These are phyloP conservation scores for Centaurea solstitialis DNA, from an alignment of 129 eudicot genomes.

Conservation along the genomic window DNA sequence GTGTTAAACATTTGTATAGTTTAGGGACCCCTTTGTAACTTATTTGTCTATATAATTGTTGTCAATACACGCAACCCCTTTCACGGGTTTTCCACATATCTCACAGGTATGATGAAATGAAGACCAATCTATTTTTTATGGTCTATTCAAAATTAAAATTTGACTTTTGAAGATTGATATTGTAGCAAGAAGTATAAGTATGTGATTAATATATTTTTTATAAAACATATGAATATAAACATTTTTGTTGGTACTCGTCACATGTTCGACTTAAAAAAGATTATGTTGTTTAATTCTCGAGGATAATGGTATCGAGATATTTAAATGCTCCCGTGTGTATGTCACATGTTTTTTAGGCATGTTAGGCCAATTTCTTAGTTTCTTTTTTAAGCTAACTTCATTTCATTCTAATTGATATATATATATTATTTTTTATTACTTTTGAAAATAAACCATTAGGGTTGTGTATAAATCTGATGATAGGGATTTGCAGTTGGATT, in stretches of 20 bases:
- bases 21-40: too few relatives aligned
- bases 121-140: not conserved
- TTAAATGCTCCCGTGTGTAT: not conserved
- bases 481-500: too few relatives aligned
- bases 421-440: too few relatives aligned
- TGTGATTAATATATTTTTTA: not conserved
- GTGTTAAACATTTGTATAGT: too few relatives aligned
- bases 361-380: not conserved
- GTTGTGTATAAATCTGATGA: too few relatives aligned
- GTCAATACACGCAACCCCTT: too few relatives aligned
- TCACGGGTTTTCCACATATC: too few relatives aligned
- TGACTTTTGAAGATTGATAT: too few relatives aligned
- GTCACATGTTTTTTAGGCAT: not conserved
- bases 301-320: not conserved
- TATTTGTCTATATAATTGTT: too few relatives aligned
- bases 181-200: not conserved
- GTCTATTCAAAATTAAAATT: not conserved
- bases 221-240: too few relatives aligned
- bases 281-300: not conserved
- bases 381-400: not conserved
- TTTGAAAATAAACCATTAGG: too few relatives aligned
- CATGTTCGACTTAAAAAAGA: not conserved
- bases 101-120: not conserved
- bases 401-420: not conserved
- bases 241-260: not conserved